Evolutionary conservation across 2,329 filamentous ascomycete species (phyloP).

Genomic region (Diaporthe sp.): DNA sequence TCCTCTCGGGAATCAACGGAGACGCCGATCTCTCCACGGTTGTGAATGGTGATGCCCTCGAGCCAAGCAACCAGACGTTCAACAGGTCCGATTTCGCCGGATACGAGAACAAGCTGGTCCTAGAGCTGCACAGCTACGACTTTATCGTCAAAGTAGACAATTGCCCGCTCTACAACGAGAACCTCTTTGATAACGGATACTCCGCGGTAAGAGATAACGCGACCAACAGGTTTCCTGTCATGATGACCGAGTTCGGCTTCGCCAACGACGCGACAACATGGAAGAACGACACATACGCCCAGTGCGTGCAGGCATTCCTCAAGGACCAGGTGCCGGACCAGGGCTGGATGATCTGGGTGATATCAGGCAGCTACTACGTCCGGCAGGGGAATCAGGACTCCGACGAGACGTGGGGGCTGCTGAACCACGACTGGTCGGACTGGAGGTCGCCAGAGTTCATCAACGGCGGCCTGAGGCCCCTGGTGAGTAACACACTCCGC

Average conservation of each 20-base stretch:
- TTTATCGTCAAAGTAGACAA: conserved; percentile 52
- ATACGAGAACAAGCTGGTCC: conserved; percentile 64
- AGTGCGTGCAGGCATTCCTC: conserved; percentile 27
- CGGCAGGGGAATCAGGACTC: conserved; percentile 59
- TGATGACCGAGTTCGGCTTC: conserved; percentile 37
- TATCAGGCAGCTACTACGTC: conserved; percentile 69
- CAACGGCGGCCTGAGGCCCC: conserved; percentile 45
- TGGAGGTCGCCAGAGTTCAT: conserved; percentile 51
- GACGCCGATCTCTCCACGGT: conserved; percentile 66
- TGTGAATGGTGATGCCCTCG: conserved; percentile 57
- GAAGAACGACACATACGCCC: conserved; percentile 23
- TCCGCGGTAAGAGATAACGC: conserved; percentile 51
- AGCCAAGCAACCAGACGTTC: conserved; percentile 57
- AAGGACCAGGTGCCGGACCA: conserved; percentile 39
- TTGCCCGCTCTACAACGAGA: conserved; percentile 57
- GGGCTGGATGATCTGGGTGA: conserved; percentile 68
- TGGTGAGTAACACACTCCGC: conserved; percentile 51
- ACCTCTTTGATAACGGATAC: conserved; percentile 63
- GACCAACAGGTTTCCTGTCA: conserved; percentile 46
- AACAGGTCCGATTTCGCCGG: conserved; percentile 56
- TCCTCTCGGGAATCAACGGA: conserved; percentile 68
- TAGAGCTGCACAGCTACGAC: conserved; percentile 72
- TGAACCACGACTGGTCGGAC: conserved; percentile 49
- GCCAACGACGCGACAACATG: conserved; percentile 25
- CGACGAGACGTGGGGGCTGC: conserved; percentile 62